phyloP scores from a whole-genome alignment of 2,329 filamentous ascomycete genomes.

The Phoma sp. region DNA sequence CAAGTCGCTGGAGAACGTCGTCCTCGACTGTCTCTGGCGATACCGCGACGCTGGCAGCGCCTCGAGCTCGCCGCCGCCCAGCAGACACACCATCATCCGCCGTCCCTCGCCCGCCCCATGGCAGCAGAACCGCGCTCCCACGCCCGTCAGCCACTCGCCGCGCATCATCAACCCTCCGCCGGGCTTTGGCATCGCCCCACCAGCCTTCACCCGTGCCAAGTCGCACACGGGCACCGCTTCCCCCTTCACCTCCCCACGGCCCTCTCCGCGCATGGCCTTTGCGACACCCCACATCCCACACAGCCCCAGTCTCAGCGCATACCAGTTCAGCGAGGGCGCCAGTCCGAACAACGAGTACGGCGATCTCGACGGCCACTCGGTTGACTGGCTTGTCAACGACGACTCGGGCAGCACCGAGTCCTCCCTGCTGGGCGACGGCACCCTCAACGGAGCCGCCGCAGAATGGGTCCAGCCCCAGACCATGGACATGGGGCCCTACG shows the following conservation, averaged over 20 bases:
- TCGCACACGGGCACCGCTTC: conserved; percentile 72
- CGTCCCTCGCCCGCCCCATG: conserved; percentile 92
- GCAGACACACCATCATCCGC: conserved; percentile 87
- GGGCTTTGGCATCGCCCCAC: conserved; percentile 74
- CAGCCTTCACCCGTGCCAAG: conserved; percentile 76
- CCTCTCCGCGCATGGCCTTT: conserved; percentile 88
- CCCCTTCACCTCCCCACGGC: conserved; percentile 91
- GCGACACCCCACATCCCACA: conserved; percentile 91
- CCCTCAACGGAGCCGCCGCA: conserved; percentile 78
- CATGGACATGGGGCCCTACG: conserved; percentile 95
- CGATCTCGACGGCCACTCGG: conserved; percentile 90
- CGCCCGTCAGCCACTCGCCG: conserved; percentile 82
- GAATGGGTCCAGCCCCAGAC: conserved; percentile 75
- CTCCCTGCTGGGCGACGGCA: conserved; percentile 70
- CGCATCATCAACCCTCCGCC: conserved; percentile 81
- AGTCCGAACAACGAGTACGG: conserved; percentile 85
- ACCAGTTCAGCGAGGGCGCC: conserved; percentile 82
- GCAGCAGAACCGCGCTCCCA: conserved; percentile 77
- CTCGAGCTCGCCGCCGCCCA: conserved; percentile 79
- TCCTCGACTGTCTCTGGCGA: conserved; percentile 90
- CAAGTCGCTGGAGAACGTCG: conserved; percentile 81
- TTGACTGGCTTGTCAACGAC: conserved; percentile 93
- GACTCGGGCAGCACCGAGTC: conserved; percentile 84
- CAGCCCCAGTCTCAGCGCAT: conserved; percentile 91
- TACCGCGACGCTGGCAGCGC: conserved; percentile 69